Evolutionary conservation across 257 asterid genomes (phyloP), one percentile per base, ranked within the genome.

Genomic region (Apocynum venetum): DNA sequence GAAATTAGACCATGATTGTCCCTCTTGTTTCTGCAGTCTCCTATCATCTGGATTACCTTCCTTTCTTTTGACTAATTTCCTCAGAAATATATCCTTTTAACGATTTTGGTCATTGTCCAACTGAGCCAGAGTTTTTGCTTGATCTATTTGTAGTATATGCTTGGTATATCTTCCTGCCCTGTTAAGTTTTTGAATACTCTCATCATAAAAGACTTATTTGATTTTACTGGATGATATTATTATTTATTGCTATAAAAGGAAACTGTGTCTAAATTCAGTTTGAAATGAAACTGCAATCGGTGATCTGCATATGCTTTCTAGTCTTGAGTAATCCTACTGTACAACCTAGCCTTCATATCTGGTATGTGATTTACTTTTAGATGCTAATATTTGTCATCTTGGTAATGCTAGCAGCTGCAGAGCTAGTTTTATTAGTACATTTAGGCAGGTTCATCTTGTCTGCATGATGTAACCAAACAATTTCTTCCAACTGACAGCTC

Each of bases 401-500:
- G 4, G 13, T 44, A 56, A 69, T 59, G 73, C 13, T 72, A 48
- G 41, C n/a, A 14, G 63, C 31, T 19, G 80, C 20, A 67, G 71
- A 47, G 40, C 41, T 48, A 55, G 70, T 57, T 68, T 47, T n/a
- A 7, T 40, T 40, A 11, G 14, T 60, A n/a, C 31, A 6, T 46
- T 13, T 67, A 19, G 56, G 77, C 77, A 70, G 69, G 41, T 82
- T 81, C 71, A 52, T 73, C 73, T 51, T 76, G 74, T 75, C 80
- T 55, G 71, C 77, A 47, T 63, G 76, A 79, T 76, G 60, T 70
- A 78, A 80, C 40, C 47, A 65, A 74, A 67, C 15, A 59, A 31
- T 56, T 38, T 44, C 74, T 76, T 72, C 75, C 65, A 31, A 53
- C 66, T 79, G 80, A 82, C 89, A 94, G 98, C 71, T 94, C 98